These are phyloP conservation scores for Pichia gijzeniarum DNA, from an alignment of 805 yeast species.

Conservation along the genomic window DNA sequence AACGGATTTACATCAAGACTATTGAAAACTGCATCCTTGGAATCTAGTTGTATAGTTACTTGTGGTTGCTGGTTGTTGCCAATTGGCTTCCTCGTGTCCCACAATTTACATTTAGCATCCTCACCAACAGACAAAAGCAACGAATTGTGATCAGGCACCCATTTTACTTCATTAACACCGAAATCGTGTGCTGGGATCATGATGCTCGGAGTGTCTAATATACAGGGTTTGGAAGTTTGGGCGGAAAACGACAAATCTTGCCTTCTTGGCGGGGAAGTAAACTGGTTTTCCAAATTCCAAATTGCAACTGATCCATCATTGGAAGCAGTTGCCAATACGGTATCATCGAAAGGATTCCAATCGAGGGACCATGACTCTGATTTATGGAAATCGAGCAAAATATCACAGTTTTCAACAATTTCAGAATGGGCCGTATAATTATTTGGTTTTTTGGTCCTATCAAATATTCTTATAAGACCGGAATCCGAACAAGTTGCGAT, in stretches of 20 bases:
- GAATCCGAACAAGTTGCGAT: constrained; percentile 62
- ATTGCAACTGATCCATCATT: constrained; percentile 57
- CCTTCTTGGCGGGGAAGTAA: constrained; percentile 13
- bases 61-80: neutral
- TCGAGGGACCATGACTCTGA: constrained; percentile 63
- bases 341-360: constrained; percentile 67
- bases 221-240: constrained; percentile 10
- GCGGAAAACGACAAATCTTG: constrained; percentile 10
- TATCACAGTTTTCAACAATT: constrained; percentile 20
- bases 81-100: constrained; percentile 44
- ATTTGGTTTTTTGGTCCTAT: constrained; percentile 73
- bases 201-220: constrained; percentile 13
- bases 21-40: constrained; percentile 32
- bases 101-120: constrained; percentile 41
- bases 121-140: constrained; percentile 67
- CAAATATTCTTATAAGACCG: constrained; percentile 65
- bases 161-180: constrained; percentile 68
- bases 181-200: constrained; percentile 30
- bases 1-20: constrained; percentile 53
- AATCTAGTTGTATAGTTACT: constrained; percentile 4
- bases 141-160: constrained; percentile 57
- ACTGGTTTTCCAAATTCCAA: constrained; percentile 50
- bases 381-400: constrained; percentile 25
- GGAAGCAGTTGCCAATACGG: constrained; percentile 52
- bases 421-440: constrained; percentile 30